Base-by-base conservation (phyloP, 805 yeast genomes). In the Candida krabiensis region DNA sequence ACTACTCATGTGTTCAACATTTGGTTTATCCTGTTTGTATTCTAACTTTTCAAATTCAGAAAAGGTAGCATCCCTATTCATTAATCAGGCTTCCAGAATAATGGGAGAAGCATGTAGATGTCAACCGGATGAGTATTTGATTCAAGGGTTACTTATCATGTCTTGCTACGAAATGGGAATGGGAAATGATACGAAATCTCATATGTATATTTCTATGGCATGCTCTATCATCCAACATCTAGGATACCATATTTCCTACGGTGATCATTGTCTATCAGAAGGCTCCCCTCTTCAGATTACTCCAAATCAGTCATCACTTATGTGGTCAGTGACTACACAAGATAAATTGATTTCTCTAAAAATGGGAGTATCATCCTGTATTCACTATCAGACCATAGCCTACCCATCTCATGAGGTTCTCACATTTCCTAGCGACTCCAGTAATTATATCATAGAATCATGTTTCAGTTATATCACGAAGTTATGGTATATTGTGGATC, bases 141-240 rank as follows among this genome's bases (percentile, higher is more conserved):
- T 62, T 1, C 44, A 53, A 18, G 58, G 60, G 7, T 37, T 60
- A 3, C 43, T 53, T 7, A 36, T 59, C 9, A 30, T 61, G 16
- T 60, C 66, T 4, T 52, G 58, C 30, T 62, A 61, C 34, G 64
- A 61, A 30, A 30, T 55, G 38, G 61, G 64, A 1, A 51, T 52
- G 46, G 61, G 60, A 4, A 50, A 52, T 26, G 51, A 55, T 14
- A 55, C 64, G 4, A 55, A 58, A 31, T 52, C 66, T 0, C 61
- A 61, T 32, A 32, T 61, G 5, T 54, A 52, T 21, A 43, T 54
- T 7, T 53, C 64, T 1, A 55, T 63, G 49, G 55, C 61, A 1
- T 61, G 66, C 25, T 49, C 65, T 4, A 36, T 60, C 17, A 49
- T 63, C 1, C 67, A 62, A 37, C 66, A 62, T 34, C 52, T 61